Evolutionary conservation across 768 basidiomycete genomes (phyloP).

Genomic region (Leccinum longicurvipes): DNA sequence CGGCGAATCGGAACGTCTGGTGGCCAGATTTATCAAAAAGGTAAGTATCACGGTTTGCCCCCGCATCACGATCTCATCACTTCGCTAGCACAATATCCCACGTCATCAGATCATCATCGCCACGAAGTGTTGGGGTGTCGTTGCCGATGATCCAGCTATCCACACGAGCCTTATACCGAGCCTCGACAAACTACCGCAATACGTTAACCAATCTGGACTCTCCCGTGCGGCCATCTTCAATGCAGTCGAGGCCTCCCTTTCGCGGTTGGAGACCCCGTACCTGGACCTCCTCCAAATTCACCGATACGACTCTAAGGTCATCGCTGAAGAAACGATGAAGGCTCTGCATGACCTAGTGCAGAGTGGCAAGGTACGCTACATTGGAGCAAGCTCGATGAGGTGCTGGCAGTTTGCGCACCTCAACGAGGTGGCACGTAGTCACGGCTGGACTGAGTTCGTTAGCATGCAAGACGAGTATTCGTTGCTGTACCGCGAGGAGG

Average conservation of each 20-base stretch:
- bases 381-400: constrained; percentile 47
- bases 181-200: constrained; percentile 8
- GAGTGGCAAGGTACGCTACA: constrained; percentile 50
- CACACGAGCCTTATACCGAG: neutral
- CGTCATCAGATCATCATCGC: constrained; percentile 32
- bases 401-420: constrained; percentile 44
- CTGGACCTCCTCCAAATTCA: constrained; percentile 47
- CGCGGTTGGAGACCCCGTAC: constrained; percentile 36
- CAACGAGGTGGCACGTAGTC: constrained; percentile 41
- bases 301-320: constrained; percentile 35
- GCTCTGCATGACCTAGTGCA: constrained; percentile 49
- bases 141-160: constrained; percentile 3
- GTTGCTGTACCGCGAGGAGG: constrained; percentile 54
- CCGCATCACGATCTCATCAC: neutral
- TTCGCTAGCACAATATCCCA: constrained; percentile 30
- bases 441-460: constrained; percentile 52
- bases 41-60: constrained; percentile 6
- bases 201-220: constrained; percentile 34
- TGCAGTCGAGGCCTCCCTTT: constrained; percentile 35
- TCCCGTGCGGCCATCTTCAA: constrained; percentile 38
- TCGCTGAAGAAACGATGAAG: constrained; percentile 46
- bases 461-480: no score
- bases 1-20: constrained; percentile 36
- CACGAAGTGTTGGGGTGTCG: constrained; percentile 25
- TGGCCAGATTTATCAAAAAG: constrained; percentile 37